These are phyloP conservation scores for Clarireedia monteithiana DNA, from an alignment of 2,329 filamentous ascomycete species.

Conservation along the genomic window DNA sequence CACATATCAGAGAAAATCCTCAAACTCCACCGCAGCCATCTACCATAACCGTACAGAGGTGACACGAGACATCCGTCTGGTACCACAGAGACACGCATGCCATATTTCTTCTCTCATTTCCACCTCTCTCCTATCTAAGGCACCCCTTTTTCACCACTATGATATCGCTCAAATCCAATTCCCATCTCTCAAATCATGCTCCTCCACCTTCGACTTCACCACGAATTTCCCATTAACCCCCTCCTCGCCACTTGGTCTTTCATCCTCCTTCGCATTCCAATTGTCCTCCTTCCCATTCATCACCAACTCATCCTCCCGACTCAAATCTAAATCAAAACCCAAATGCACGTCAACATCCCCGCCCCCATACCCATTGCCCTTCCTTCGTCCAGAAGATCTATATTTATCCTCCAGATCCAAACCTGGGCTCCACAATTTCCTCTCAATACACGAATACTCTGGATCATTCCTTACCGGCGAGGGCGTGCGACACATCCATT, in stretches of 20 bases:
- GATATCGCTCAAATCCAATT: conserved; percentile 13
- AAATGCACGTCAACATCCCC: neutral
- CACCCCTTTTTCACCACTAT: neutral
- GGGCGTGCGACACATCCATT: conserved; percentile 23
- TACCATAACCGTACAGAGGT: too few relatives aligned
- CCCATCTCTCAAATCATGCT: conserved; percentile 1
- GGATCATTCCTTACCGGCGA: conserved; percentile 10
- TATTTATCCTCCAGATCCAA: neutral
- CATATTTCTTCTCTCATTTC: too few relatives aligned
- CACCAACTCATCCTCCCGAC: neutral
- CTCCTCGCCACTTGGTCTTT: neutral
- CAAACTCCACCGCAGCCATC: too few relatives aligned
- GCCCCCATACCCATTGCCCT: neutral
- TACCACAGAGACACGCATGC: too few relatives aligned
- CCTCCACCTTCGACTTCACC: too few relatives aligned
- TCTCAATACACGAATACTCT: neutral
- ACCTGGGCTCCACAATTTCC: conserved; percentile 6
- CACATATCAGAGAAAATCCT: too few relatives aligned
- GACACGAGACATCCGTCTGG: too few relatives aligned
- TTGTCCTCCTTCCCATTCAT: neutral
- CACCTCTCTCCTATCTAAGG: too few relatives aligned
- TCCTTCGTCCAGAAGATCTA: neutral
- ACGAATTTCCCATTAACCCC: neutral
- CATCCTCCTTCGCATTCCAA: neutral
- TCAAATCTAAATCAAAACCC: neutral